A percentile compares a stretch with the other conserved stretches of the same genome.
Evolutionary conservation across 768 basidiomycete genomes (phyloP).

Genomic region (Boletus fagicola): DNA sequence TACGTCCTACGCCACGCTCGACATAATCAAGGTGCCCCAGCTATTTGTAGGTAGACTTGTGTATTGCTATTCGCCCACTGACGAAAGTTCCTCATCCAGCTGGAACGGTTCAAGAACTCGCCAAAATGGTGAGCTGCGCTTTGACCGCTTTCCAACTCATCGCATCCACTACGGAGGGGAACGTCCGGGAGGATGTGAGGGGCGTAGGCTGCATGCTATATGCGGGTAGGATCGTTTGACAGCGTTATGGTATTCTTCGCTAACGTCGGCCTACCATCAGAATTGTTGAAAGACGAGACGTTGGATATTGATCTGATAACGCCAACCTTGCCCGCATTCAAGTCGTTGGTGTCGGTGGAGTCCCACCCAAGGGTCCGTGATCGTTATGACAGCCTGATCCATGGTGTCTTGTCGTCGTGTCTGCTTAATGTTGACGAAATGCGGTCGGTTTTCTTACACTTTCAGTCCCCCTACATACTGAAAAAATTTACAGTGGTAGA

Average conservation of each 20-base stretch:
- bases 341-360: conserved; percentile 60
- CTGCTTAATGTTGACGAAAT: conserved; percentile 87
- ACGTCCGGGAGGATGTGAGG: conserved; percentile 71
- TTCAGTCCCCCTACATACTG: conserved; percentile 1
- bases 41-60: conserved; percentile 43
- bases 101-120: conserved; percentile 50
- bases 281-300: conserved; percentile 84
- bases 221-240: conserved; percentile 45
- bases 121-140: conserved; percentile 60
- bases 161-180: conserved; percentile 52
- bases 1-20: conserved; percentile 75
- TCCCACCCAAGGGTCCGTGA: conserved; percentile 42
- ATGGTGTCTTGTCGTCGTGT: conserved; percentile 84
- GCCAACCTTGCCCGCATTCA: conserved; percentile 78
- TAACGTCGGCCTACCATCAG: conserved; percentile 34
- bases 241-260: not conserved
- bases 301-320: conserved; percentile 76
- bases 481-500: conserved; percentile 57
- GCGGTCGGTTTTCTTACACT: conserved; percentile 54
- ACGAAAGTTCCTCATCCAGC: conserved; percentile 37
- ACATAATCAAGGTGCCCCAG: conserved; percentile 49
- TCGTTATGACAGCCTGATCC: conserved; percentile 59
- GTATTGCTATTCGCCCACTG: conserved; percentile 8
- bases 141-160: conserved; percentile 63
- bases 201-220: conserved; percentile 80